A percentile compares a stretch with the other conserved stretches of the same genome.
Conservation (phyloP, 2,329 filamentous ascomycete species). For the Colletotrichum orchidophilum region DNA sequence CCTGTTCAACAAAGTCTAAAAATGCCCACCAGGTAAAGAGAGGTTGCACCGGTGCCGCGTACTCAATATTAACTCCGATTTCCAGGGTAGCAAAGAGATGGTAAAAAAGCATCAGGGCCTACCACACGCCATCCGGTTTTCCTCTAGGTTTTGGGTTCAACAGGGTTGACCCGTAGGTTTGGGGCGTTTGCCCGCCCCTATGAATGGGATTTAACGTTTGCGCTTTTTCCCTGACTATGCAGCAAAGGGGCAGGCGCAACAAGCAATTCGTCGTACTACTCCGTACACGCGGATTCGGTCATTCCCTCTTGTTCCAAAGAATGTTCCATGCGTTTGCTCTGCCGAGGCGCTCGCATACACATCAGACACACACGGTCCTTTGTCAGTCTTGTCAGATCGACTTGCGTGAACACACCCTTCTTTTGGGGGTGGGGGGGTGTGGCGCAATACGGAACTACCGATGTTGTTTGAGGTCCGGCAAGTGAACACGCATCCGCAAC, state of each 20-base stretch:
- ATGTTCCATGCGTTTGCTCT: conserved; percentile 13
- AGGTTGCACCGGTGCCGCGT: not conserved
- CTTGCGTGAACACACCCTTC: not conserved
- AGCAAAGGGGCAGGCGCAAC: not conserved
- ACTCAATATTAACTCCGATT: not conserved
- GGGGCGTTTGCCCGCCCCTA: not conserved
- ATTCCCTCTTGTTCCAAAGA: not conserved
- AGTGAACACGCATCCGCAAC: not conserved
- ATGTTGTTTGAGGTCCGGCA: not conserved
- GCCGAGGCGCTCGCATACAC: not conserved
- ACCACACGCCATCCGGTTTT: not conserved
- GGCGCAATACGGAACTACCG: not conserved
- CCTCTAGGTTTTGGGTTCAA: not conserved
- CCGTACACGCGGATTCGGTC: not conserved
- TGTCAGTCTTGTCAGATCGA: not conserved
- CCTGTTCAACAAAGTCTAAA: not conserved
- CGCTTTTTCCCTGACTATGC: not conserved
- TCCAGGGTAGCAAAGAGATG: no score
- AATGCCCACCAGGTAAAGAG: not conserved
- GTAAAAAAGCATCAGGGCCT: no score
- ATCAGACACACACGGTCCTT: not conserved
- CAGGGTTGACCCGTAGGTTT: not conserved
- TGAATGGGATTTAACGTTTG: not conserved
- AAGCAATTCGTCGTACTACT: not conserved
- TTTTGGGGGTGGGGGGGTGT: no score